These are phyloP conservation scores for Rhodomyrtus psidioides DNA, from an alignment of 441 rosid species.

Conservation along the genomic window DNA sequence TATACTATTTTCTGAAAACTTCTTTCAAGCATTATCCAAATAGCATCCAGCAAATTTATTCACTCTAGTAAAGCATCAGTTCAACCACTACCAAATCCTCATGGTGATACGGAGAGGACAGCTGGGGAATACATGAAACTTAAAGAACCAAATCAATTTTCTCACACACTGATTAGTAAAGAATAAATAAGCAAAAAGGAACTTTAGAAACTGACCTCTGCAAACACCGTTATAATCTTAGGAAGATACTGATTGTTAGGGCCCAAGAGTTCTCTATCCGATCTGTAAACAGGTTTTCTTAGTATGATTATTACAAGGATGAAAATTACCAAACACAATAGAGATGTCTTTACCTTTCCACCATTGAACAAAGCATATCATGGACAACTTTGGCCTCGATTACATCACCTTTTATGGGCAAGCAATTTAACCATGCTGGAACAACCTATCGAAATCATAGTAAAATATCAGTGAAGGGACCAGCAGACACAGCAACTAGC, in stretches of 20 bases:
- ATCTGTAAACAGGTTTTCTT: background rate
- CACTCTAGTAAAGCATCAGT: background rate
- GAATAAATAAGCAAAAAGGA: background rate
- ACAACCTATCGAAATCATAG: constrained; percentile 40
- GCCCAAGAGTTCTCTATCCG: constrained; percentile 1
- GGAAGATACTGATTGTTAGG: constrained; percentile 4
- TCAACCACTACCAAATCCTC: background rate
- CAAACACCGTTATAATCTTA: constrained; percentile 1
- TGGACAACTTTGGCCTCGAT: constrained; percentile 98
- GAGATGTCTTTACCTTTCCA: constrained; percentile 57
- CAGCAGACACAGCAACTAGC: background rate
- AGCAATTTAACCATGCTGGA: constrained; percentile 98
- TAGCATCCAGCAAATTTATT: background rate
- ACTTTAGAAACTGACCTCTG: background rate
- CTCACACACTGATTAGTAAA: background rate
- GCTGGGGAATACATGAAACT: background rate
- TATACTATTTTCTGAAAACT: background rate
- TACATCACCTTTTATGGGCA: constrained; percentile 87
- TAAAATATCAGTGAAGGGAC: background rate
- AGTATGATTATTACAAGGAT: background rate
- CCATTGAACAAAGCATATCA: constrained; percentile 94
- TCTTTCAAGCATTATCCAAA: background rate
- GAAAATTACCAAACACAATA: background rate
- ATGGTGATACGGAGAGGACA: background rate
- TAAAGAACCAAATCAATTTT: background rate